Percentiles rank a stretch among this genome's conserved stretches.
Evolutionary conservation across 2,329 filamentous ascomycete genomes (phyloP).

Genomic region (Ophiocordyceps robertsii): DNA sequence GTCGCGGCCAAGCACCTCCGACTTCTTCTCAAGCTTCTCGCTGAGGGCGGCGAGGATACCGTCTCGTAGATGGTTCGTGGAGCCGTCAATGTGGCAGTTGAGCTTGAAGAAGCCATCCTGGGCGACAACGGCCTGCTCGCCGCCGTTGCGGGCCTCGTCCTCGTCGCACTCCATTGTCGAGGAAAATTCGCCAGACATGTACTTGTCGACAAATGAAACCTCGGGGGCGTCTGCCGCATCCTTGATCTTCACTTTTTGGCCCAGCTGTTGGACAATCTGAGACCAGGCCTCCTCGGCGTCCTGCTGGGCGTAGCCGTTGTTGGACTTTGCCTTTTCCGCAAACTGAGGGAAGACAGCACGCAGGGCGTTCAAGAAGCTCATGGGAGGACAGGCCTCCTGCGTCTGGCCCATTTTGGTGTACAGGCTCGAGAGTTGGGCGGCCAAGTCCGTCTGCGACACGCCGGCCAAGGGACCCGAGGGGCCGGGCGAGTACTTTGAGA

Average conservation of each 20-base stretch:
- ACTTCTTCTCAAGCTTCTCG: conserved; percentile 86
- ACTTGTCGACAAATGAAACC: conserved; percentile 74
- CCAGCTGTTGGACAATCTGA: conserved; percentile 76
- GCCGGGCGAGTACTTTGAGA: conserved; percentile 41
- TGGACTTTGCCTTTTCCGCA: conserved; percentile 72
- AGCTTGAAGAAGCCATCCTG: conserved; percentile 80
- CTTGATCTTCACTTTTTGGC: conserved; percentile 60
- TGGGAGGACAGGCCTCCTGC: conserved; percentile 72
- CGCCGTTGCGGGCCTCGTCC: conserved; percentile 56
- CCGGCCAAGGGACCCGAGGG: conserved; percentile 28
- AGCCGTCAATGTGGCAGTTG: conserved; percentile 83
- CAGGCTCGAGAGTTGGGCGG: conserved; percentile 63
- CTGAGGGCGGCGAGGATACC: conserved; percentile 71
- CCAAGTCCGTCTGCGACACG: conserved; percentile 50
- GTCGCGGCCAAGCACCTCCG: conserved; percentile 61
- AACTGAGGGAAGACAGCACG: conserved; percentile 81
- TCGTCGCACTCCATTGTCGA: conserved; percentile 77
- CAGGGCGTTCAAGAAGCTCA: conserved; percentile 70
- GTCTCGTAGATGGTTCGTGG: conserved; percentile 82
- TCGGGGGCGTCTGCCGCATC: conserved; percentile 34
- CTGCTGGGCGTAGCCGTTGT: conserved; percentile 85
- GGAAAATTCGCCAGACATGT: conserved; percentile 72
- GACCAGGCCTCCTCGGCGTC: conserved; percentile 98
- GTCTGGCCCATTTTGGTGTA: conserved; percentile 86
- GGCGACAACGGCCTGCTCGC: conserved; percentile 54